Evolutionary conservation across 83 land plant species (phyloP).

Genomic region (Thuja plicata): DNA sequence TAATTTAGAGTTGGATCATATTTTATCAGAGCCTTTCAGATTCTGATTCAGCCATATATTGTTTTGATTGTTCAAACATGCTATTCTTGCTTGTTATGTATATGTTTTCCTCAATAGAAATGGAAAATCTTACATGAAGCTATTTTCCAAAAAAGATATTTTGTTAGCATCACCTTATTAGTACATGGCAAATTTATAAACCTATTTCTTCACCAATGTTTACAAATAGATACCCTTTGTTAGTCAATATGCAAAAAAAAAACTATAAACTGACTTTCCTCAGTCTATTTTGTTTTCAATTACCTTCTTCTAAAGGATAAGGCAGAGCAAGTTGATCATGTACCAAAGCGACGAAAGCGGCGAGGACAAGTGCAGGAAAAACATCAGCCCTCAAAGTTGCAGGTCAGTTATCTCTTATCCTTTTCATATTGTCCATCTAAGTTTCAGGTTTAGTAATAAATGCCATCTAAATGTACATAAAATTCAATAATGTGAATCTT

Average conservation of each 20-base stretch:
- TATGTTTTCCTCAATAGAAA: too few relatives aligned
- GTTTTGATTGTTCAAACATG: too few relatives aligned
- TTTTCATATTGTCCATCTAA: not conserved
- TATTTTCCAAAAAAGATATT: too few relatives aligned
- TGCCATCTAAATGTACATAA: not conserved
- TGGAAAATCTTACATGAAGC: too few relatives aligned
- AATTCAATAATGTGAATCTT: not conserved
- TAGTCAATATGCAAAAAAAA: not conserved
- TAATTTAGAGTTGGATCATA: too few relatives aligned
- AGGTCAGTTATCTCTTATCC: constrained; percentile 26
- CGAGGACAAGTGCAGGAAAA: constrained; percentile 33
- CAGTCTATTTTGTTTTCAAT: not conserved
- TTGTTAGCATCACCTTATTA: too few relatives aligned
- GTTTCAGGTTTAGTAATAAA: not conserved
- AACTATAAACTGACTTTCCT: not conserved
- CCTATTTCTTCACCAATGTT: too few relatives aligned
- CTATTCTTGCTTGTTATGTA: too few relatives aligned
- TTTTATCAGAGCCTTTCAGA: too few relatives aligned
- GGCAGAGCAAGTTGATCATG: constrained; percentile 15
- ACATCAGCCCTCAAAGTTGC: constrained; percentile 34
- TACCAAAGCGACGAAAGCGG: constrained; percentile 46
- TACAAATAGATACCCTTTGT: too few relatives aligned
- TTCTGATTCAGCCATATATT: too few relatives aligned
- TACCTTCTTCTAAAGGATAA: constrained; percentile 23
- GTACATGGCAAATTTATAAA: too few relatives aligned